Conservation (phyloP, 2,329 filamentous ascomycete genomes). For the Fusarium chlamydosporum region DNA sequence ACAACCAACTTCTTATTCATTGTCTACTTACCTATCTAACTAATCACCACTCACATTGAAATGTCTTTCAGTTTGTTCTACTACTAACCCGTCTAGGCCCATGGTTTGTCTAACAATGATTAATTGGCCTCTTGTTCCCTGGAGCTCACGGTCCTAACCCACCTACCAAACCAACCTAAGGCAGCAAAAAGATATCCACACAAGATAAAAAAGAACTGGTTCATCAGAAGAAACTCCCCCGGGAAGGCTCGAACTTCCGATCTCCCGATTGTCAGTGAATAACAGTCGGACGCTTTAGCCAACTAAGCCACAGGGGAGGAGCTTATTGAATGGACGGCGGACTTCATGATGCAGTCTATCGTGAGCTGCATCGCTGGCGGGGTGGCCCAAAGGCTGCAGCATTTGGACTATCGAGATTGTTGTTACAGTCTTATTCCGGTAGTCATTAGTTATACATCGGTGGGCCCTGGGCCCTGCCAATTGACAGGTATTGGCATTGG, state of each 20-base stretch:
- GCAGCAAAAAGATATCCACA: conserved; percentile 24
- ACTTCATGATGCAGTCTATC: background rate
- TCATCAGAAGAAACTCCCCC: conserved; percentile 36
- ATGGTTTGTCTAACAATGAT: no score
- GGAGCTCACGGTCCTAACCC: background rate
- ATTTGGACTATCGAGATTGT: no score
- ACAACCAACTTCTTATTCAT: conserved; percentile 13
- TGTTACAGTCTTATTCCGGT: no score
- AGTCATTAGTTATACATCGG: no score
- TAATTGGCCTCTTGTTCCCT: no score
- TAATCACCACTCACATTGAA: background rate
- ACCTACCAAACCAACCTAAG: background rate
- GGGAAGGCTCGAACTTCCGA: conserved; percentile 52
- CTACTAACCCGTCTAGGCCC: no score
- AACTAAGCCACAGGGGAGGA: conserved; percentile 47
- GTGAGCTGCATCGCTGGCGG: no score
- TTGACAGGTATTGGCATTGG: background rate
- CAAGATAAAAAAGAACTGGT: background rate
- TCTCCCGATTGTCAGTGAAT: conserved; percentile 48
- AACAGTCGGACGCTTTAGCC: conserved; percentile 49
- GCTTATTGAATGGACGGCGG: conserved; percentile 11
- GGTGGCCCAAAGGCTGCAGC: background rate
- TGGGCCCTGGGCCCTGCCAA: background rate
- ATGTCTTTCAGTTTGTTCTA: background rate
- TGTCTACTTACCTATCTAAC: background rate